Percentiles rank a stretch among this genome's conserved stretches.
phyloP scores from a whole-genome alignment of 2,329 filamentous ascomycete genomes.

The Claviceps capensis region DNA sequence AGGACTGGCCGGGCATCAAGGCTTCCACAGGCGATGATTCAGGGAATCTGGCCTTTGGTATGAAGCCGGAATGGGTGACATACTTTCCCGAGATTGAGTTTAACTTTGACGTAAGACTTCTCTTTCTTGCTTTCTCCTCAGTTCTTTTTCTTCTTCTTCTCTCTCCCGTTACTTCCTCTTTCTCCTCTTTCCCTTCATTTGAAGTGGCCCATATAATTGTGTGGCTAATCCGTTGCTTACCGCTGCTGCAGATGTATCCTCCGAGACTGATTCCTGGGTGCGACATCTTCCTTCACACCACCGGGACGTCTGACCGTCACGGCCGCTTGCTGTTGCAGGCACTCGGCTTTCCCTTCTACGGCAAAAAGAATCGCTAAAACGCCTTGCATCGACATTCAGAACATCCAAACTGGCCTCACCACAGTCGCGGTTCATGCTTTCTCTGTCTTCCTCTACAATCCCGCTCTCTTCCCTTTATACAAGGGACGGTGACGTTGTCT shows the following conservation, averaged over 20 bases:
- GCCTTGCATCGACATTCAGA: neutral
- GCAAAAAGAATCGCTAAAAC: conserved; percentile 41
- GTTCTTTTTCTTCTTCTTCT: neutral
- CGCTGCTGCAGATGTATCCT: conserved; percentile 37
- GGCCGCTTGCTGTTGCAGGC: conserved; percentile 53
- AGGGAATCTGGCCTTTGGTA: conserved; percentile 76
- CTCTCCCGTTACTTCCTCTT: too few relatives aligned
- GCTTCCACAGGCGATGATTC: conserved; percentile 64
- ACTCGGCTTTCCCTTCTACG: conserved; percentile 55
- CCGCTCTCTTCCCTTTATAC: neutral
- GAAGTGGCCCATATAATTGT: too few relatives aligned
- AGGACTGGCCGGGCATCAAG: conserved; percentile 72
- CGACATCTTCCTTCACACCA: conserved; percentile 72
- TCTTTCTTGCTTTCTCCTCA: conserved; percentile 9
- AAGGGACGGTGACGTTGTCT: neutral
- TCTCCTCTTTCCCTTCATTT: neutral
- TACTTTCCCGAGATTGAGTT: conserved; percentile 89
- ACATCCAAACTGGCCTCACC: too few relatives aligned
- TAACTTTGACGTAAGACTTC: conserved; percentile 70
- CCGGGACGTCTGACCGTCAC: conserved; percentile 72
- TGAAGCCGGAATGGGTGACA: conserved; percentile 60
- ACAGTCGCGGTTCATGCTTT: neutral
- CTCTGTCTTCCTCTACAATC: neutral
- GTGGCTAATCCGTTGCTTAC: too few relatives aligned
- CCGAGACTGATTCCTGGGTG: conserved; percentile 69